These are phyloP conservation scores for Dissoconium aciculare DNA, from an alignment of 2,329 filamentous ascomycete genomes.

Conservation along the genomic window DNA sequence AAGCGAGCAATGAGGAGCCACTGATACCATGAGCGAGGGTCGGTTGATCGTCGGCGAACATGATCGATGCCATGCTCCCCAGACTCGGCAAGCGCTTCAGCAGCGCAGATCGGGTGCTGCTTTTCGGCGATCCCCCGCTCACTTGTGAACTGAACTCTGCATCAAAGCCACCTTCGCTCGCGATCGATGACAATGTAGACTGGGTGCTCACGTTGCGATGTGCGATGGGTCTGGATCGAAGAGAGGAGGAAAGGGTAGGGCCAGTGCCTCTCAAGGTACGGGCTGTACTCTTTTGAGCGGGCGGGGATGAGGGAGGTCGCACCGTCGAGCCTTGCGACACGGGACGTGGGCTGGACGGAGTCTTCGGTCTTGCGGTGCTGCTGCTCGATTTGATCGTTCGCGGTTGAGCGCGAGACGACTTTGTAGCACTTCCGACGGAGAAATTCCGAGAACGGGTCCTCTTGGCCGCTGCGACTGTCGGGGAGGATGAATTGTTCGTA, in stretches of 20 bases:
- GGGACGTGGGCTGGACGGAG: constrained; percentile 5
- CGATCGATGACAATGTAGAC: constrained; percentile 42
- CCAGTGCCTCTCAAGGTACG: constrained; percentile 4
- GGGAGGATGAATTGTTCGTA: constrained; percentile 25
- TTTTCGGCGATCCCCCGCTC: constrained; percentile 52
- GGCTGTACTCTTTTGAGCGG: constrained; percentile 7
- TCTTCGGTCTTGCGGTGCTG: not conserved
- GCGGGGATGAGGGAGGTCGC: constrained; percentile 8
- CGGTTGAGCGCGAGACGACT: constrained; percentile 14
- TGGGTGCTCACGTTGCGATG: constrained; percentile 42
- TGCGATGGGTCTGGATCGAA: constrained; percentile 38
- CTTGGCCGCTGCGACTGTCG: constrained; percentile 14
- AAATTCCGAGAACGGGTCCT: not conserved
- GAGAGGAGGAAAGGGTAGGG: constrained; percentile 6
- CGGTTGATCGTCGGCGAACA: constrained; percentile 11
- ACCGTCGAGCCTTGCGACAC: constrained; percentile 12
- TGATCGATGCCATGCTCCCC: constrained; percentile 72
- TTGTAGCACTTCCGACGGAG: constrained; percentile 26
- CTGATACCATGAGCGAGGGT: constrained; percentile 20
- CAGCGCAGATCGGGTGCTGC: constrained; percentile 17
- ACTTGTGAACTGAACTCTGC: constrained; percentile 72
- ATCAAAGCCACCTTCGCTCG: constrained; percentile 59
- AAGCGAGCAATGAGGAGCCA: constrained; percentile 19
- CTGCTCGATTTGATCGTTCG: constrained; percentile 4
- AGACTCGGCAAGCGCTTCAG: constrained; percentile 68